Base-by-base conservation (phyloP, 495 filamentous ascomycete genomes). In the Penicillium waksmanii region DNA sequence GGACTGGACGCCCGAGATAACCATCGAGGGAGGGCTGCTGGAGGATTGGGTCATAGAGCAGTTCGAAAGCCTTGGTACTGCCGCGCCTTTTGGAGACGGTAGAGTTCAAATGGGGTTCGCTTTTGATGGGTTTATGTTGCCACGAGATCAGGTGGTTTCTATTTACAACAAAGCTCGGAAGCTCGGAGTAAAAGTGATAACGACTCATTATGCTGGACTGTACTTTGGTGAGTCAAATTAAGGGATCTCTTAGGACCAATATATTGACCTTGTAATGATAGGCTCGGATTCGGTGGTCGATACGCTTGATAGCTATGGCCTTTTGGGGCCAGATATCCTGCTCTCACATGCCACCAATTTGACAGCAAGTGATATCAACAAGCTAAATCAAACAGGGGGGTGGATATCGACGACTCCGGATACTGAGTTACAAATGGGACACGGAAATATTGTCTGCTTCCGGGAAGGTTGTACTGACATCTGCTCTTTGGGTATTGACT, bases 401-500 rank as follows among this genome's bases (percentile, higher is more conserved):
- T 64, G 58, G 42, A 68, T 80, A 47, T 78, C 73, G 0, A 62
- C 67, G 4, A 80, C 78, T 1, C 77, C 78, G 4, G 66, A 66
- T 11, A 76, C 76, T 6, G 80, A 82, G 52, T 49, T 79, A 17
- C 75, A 81, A 55, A 82, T 72, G 71, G 63, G 58, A 12, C 66
- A 68, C 21, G 69, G 74, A 4, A 42, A 70, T n/a, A 63, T 68
- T 15, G 66, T 74, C 25, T 71, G 67, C 35, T 74, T 73, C 43
- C 61, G 49, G 11, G 50, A 63, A 0, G 70, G 63, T n/a, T 64
- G 70, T 8, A 56, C 58, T 13, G 38, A 53, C 4, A 60, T 72
- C 46, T 64, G 66, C 44, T 76, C 75, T 8, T 62, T 85, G 12
- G 82, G 82, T 10, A 63, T 82, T 13, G 80, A 84, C 57, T 82